Percentiles rank a stretch among this genome's conserved stretches.
These are phyloP conservation scores for Casuarina cunninghamiana DNA, from an alignment of 306 rosid genomes.

Conservation along the genomic window DNA sequence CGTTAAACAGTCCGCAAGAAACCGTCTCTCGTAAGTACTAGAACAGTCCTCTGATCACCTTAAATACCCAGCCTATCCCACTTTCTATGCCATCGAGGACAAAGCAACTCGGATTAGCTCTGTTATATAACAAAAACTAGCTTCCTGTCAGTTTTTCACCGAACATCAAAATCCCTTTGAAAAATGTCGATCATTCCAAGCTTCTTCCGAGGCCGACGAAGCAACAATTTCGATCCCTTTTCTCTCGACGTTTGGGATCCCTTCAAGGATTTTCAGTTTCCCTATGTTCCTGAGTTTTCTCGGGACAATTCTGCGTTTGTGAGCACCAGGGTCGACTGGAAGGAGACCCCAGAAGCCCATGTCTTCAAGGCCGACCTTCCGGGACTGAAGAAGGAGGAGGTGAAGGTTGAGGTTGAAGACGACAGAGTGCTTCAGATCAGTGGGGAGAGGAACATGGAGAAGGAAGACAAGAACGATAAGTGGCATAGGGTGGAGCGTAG, in stretches of 20 bases:
- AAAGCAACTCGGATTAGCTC: too few species aligned
- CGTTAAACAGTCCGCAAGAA: too few species aligned
- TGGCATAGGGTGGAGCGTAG: slow-evolving; percentile 42
- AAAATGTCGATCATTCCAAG: neutral
- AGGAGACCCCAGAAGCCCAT: slow-evolving; percentile 42
- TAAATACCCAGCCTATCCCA: too few species aligned
- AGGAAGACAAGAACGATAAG: slow-evolving; percentile 40
- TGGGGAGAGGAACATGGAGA: slow-evolving; percentile 39
- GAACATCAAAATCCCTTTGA: too few species aligned
- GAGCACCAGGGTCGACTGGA: slow-evolving; percentile 32
- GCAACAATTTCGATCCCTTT: neutral
- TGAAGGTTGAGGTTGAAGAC: slow-evolving; percentile 36
- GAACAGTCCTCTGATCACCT: too few species aligned
- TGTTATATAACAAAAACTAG: too few species aligned
- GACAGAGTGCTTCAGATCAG: slow-evolving; percentile 36
- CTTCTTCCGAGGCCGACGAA: neutral
- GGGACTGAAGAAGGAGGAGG: slow-evolving; percentile 27
- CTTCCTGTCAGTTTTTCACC: too few species aligned
- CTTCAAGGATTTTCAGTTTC: slow-evolving; percentile 14
- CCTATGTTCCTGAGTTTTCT: slow-evolving; percentile 18
- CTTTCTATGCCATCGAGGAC: too few species aligned
- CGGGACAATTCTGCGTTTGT: slow-evolving; percentile 19
- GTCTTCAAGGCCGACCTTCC: slow-evolving; percentile 32
- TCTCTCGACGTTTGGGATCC: slow-evolving; percentile 10
- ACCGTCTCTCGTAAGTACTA: too few species aligned